These are phyloP conservation scores for Leishmania guyanensis DNA, from an alignment of 208 protist species.

Conservation along the genomic window DNA sequence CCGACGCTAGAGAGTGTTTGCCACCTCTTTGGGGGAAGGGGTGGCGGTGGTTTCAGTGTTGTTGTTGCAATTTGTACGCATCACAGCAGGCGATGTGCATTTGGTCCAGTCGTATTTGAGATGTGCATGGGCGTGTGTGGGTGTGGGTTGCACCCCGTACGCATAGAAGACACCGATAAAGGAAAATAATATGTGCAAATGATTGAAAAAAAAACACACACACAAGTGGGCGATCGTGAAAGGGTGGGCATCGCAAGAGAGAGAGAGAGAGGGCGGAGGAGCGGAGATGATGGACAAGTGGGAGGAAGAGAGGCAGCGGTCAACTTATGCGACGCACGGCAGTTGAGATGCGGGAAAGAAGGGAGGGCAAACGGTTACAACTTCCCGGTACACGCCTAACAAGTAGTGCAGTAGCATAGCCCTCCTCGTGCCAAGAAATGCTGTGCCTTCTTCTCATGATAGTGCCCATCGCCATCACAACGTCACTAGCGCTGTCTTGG, in stretches of 20 bases:
- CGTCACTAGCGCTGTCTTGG: background rate
- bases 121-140: background rate
- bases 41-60: background rate
- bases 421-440: background rate
- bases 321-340: background rate
- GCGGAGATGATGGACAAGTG: background rate
- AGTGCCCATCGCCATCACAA: background rate
- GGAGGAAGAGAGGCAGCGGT: background rate
- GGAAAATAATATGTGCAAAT: background rate
- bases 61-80: background rate
- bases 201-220: too few relatives aligned
- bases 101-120: background rate
- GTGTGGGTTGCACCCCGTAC: background rate
- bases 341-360: too few relatives aligned
- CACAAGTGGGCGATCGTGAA: too few relatives aligned
- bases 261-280: conserved; percentile 5
- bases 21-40: background rate
- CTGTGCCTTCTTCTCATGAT: background rate
- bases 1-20: background rate
- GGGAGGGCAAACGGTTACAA: background rate
- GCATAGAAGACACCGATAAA: conserved; percentile 4
- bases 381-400: background rate
- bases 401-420: background rate
- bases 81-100: background rate
- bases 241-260: background rate